Percentiles rank a stretch among this genome's conserved stretches.
Evolutionary conservation across 768 basidiomycete genomes (phyloP).

Genomic region (Scleroderma citrinum): DNA sequence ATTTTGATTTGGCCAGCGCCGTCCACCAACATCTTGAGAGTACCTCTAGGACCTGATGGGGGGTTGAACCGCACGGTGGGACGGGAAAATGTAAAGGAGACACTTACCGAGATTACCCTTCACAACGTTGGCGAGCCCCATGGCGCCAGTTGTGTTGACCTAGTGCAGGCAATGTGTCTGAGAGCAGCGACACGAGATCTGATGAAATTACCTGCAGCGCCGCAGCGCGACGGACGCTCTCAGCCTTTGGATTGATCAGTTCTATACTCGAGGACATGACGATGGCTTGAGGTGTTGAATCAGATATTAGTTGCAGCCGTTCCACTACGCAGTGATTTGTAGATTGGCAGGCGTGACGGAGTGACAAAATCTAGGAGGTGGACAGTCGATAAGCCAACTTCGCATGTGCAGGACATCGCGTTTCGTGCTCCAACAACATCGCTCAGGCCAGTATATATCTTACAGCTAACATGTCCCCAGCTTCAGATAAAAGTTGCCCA

Average conservation of each 20-base stretch:
- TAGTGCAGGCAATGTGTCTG: conserved; percentile 29
- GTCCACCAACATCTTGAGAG: conserved; percentile 99
- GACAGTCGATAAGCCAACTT: neutral
- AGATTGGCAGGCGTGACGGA: conserved; percentile 19
- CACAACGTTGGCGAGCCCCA: conserved; percentile 96
- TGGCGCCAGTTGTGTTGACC: conserved; percentile 92
- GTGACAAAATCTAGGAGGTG: conserved; percentile 16
- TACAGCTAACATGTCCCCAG: neutral
- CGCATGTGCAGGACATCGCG: conserved; percentile 24
- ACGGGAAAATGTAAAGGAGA: conserved; percentile 14
- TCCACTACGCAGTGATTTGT: conserved; percentile 11
- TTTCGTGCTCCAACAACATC: conserved; percentile 19
- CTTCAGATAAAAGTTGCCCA: too few species aligned
- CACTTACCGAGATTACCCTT: conserved; percentile 89
- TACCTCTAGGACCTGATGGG: conserved; percentile 82
- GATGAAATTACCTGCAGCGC: conserved; percentile 71
- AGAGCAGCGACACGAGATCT: conserved; percentile 10
- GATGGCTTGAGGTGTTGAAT: conserved; percentile 9
- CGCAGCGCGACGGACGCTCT: conserved; percentile 84
- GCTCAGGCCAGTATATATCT: conserved; percentile 23
- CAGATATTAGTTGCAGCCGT: conserved; percentile 5
- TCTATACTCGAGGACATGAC: conserved; percentile 77
- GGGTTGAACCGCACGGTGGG: conserved; percentile 20
- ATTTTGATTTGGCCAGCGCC: conserved; percentile 98
- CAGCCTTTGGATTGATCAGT: conserved; percentile 95